Evolutionary conservation across 2,329 filamentous ascomycete genomes (phyloP).

Genomic region (Diplodia sapinea): DNA sequence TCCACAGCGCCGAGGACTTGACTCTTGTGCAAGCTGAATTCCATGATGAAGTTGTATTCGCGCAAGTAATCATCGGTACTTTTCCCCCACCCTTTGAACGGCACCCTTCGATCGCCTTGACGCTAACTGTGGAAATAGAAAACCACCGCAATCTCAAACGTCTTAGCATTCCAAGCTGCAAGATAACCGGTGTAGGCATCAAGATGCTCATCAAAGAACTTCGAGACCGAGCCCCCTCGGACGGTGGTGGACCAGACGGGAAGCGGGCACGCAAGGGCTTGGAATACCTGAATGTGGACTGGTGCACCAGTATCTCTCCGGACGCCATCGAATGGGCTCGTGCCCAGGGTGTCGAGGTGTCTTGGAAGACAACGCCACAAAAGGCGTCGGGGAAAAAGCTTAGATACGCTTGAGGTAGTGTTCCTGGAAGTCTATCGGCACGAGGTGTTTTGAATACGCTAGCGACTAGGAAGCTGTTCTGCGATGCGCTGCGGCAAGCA

Average conservation of each 20-base stretch:
- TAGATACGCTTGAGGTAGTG: neutral
- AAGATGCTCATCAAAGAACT: constrained; percentile 22
- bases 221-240: neutral
- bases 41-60: constrained; percentile 4
- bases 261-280: neutral
- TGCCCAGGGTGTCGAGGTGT: constrained; percentile 15
- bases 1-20: constrained; percentile 17
- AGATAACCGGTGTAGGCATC: constrained; percentile 23
- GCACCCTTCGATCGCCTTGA: neutral
- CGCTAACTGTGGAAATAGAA: neutral
- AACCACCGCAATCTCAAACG: constrained; percentile 6
- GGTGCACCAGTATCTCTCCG: constrained; percentile 10
- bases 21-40: constrained; percentile 8
- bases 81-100: too few relatives aligned
- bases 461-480: neutral
- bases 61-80: constrained; percentile 14
- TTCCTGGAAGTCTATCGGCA: neutral
- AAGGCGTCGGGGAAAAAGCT: constrained; percentile 20
- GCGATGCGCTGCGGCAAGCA: neutral
- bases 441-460: neutral
- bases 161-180: constrained; percentile 24
- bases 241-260: neutral
- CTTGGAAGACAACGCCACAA: neutral
- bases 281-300: constrained; percentile 20
- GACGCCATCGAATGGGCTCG: constrained; percentile 30